A percentile compares a stretch with the other conserved stretches of the same genome.
phyloP scores from a whole-genome alignment of 2,329 filamentous ascomycete genomes.

The Helicocarpus griseus region DNA sequence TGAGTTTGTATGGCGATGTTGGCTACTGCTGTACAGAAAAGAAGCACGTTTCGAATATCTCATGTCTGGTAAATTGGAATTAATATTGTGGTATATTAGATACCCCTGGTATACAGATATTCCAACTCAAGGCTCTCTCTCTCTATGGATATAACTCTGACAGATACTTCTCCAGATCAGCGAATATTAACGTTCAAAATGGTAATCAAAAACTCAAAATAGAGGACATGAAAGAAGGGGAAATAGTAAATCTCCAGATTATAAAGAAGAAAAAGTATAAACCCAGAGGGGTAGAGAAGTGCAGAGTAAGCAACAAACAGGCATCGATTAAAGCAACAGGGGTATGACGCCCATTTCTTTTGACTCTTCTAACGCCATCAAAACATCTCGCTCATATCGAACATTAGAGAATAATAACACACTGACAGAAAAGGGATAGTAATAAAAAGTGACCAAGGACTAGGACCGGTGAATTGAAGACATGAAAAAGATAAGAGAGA shows the following conservation, averaged over 20 bases:
- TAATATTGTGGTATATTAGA: background rate
- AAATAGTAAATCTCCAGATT: background rate
- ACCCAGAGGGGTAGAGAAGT: background rate
- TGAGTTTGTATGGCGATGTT: too few species aligned
- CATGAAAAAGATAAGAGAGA: background rate
- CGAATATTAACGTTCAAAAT: background rate
- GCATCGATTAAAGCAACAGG: background rate
- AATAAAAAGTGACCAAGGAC: background rate
- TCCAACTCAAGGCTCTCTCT: slow-evolving; percentile 14
- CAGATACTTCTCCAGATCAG: background rate
- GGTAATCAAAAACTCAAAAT: background rate
- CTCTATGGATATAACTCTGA: background rate
- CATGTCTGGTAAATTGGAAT: too few species aligned
- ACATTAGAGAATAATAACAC: background rate
- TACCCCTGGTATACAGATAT: slow-evolving; percentile 9
- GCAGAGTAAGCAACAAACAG: background rate
- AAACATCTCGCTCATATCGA: slow-evolving; percentile 4
- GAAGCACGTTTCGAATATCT: slow-evolving; percentile 8
- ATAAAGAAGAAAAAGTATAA: background rate
- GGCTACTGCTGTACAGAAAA: too few species aligned
- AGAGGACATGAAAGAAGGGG: background rate
- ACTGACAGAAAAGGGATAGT: background rate
- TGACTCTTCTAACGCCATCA: background rate
- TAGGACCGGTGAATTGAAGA: background rate
- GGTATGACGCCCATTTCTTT: background rate